Percentiles rank a stretch among this genome's conserved stretches.
Evolutionary conservation across 305 asterid species (phyloP).

Genomic region (Solanum aculeatissimum): DNA sequence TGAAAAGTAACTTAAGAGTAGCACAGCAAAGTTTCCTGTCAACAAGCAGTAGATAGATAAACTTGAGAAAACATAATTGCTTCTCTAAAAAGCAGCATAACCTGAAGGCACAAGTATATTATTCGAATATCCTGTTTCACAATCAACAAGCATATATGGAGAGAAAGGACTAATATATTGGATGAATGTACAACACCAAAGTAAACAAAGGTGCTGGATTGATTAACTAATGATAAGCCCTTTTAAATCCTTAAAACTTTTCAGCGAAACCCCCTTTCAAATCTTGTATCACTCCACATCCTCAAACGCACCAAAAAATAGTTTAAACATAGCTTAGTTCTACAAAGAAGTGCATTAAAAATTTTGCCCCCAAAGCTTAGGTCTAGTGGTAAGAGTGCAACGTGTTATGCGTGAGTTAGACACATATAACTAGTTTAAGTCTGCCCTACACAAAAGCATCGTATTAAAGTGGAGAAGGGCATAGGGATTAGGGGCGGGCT

Average conservation of each 20-base stretch:
- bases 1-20: conserved; percentile 59
- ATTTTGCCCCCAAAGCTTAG: background rate
- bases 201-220: background rate
- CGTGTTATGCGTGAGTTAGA: background rate
- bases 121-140: background rate
- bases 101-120: background rate
- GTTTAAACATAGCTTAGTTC: background rate
- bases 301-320: background rate
- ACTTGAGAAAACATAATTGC: background rate
- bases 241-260: background rate
- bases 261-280: background rate
- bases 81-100: background rate
- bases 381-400: background rate
- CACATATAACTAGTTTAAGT: background rate
- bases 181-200: background rate
- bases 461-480: background rate
- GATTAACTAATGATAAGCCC: background rate
- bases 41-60: conserved; percentile 8
- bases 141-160: background rate
- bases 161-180: background rate
- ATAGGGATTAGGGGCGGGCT: background rate
- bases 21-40: conserved; percentile 63
- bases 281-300: background rate
- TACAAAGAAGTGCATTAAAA: background rate
- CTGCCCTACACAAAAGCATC: background rate